Evolutionary conservation across 2,329 filamentous ascomycete species (phyloP).

Genomic region (Aspergillus pseudoterreus): DNA sequence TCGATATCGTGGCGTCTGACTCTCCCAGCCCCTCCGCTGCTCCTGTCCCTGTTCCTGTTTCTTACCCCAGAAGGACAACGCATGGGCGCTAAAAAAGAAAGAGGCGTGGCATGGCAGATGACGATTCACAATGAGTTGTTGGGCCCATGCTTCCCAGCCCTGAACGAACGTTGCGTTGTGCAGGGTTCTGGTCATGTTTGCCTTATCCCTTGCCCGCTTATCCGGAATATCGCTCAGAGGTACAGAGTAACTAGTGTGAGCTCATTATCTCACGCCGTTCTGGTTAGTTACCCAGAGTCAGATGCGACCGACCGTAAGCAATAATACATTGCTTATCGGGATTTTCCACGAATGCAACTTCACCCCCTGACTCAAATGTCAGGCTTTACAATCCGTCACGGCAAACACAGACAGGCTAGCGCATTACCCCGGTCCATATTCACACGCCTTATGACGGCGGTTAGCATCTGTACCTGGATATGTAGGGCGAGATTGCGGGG

Average conservation of each 20-base stretch:
- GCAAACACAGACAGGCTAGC: background rate
- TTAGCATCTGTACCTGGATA: background rate
- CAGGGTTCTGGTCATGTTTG: background rate
- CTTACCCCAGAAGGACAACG: background rate
- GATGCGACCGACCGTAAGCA: no score
- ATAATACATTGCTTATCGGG: background rate
- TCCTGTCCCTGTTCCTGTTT: background rate
- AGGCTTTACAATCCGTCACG: background rate
- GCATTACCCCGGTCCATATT: background rate
- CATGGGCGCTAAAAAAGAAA: background rate
- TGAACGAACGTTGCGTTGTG: background rate
- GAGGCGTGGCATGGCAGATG: background rate
- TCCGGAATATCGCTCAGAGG: no score
- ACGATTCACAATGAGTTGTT: background rate
- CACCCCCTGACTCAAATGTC: background rate
- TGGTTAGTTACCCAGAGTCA: no score
- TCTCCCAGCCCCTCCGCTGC: background rate
- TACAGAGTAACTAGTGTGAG: no score
- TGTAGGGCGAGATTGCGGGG: background rate
- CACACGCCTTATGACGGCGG: background rate
- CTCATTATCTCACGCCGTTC: no score
- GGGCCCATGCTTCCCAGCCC: background rate
- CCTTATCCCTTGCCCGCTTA: background rate
- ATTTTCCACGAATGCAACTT: background rate
- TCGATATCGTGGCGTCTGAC: constrained; percentile 5